phyloP scores from a whole-genome alignment of 108 stramenopile species.

The Aureococcus anophagefferens region DNA sequence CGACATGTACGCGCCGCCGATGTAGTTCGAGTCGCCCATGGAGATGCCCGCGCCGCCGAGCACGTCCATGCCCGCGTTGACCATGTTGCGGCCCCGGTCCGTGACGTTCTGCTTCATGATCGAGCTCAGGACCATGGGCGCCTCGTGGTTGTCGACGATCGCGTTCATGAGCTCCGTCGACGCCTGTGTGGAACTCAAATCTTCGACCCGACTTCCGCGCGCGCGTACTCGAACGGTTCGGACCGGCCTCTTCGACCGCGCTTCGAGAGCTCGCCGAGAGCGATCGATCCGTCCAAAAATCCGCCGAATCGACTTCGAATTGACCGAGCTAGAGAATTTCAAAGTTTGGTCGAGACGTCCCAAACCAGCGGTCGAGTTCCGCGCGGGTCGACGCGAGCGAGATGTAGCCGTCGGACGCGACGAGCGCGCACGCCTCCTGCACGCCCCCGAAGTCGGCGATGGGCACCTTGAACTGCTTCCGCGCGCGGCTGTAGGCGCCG shows the following conservation, averaged over 20 bases:
- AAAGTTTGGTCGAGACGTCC: too few species aligned
- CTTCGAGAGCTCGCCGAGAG: too few species aligned
- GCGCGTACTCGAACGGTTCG: too few species aligned
- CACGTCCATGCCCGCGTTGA: constrained; percentile 93
- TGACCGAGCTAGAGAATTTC: too few species aligned
- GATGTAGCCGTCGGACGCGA: constrained; percentile 81
- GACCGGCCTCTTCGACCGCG: too few species aligned
- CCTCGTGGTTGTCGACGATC: constrained; percentile 96
- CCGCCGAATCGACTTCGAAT: too few species aligned
- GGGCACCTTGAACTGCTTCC: constrained; percentile 95
- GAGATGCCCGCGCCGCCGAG: constrained; percentile 93
- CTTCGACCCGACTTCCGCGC: too few species aligned
- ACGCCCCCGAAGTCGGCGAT: constrained; percentile 98
- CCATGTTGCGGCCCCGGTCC: constrained; percentile 78
- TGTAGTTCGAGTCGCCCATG: constrained; percentile 82
- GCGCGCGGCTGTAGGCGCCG: constrained; percentile 83
- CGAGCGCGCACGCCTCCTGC: constrained; percentile 84
- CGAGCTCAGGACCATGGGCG: constrained; percentile 91
- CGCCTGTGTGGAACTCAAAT: too few species aligned
- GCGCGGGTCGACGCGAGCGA: too few species aligned
- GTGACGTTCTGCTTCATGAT: constrained; percentile 99
- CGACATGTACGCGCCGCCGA: constrained; percentile 90
- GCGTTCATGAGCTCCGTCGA: constrained; percentile 86
- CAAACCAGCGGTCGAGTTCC: too few species aligned
- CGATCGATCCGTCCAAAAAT: too few species aligned